phyloP scores from a whole-genome alignment of 163 green algal species.

The Scenedesmus sp. region DNA sequence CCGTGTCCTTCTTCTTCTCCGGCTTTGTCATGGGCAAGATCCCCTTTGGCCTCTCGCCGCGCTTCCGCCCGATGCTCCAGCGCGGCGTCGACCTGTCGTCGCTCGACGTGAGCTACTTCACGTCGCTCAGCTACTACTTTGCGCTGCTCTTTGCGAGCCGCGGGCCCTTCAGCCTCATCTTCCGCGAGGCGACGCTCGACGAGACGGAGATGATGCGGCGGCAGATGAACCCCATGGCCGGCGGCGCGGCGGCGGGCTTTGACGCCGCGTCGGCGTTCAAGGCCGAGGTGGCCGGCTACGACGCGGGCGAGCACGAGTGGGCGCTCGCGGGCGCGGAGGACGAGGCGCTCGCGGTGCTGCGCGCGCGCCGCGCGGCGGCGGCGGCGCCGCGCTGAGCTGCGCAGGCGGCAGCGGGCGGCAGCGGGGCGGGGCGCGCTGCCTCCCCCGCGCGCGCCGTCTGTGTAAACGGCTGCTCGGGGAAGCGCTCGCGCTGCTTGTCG shows the following conservation, averaged over 20 bases:
- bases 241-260: slow-evolving; percentile 56
- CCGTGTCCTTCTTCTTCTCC: slow-evolving; percentile 96
- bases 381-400: background rate
- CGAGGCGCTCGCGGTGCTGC: slow-evolving; percentile 63
- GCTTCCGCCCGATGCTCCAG: slow-evolving; percentile 97
- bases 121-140: slow-evolving; percentile 96
- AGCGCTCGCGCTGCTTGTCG: too few species aligned
- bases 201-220: slow-evolving; percentile 83
- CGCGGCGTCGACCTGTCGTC: slow-evolving; percentile 92
- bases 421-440: too few species aligned
- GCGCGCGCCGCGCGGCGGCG: background rate
- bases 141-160: slow-evolving; percentile 93
- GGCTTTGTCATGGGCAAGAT: slow-evolving; percentile 96
- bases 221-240: slow-evolving; percentile 68
- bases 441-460: too few species aligned
- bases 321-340: slow-evolving; percentile 73
- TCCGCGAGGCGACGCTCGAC: slow-evolving; percentile 88
- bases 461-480: too few species aligned
- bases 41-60: slow-evolving; percentile 93
- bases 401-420: too few species aligned
- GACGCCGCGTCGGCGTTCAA: slow-evolving; percentile 84
- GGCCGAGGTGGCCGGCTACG: slow-evolving; percentile 55
- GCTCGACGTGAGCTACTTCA: slow-evolving; percentile 97
- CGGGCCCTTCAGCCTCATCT: slow-evolving; percentile 90
- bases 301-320: slow-evolving; percentile 77